Evolutionary conservation across 202 grass and related monocot genomes (phyloP), one percentile per base, ranked within the genome.

Genomic region (Panicum virgatum): DNA sequence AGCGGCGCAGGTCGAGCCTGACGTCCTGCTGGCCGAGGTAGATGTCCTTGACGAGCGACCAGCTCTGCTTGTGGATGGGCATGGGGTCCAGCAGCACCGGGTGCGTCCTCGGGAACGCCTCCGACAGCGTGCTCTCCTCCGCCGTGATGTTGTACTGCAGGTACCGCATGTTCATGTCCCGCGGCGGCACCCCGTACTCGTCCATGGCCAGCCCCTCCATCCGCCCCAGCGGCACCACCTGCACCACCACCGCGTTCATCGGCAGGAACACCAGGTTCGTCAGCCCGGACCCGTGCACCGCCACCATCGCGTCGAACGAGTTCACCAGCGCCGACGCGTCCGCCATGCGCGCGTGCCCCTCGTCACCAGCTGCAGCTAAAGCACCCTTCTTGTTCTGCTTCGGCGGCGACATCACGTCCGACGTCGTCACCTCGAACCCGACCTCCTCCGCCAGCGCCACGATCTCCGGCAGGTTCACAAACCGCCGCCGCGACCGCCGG

Each of bases 241-340:
- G 90, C 23, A 97, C 62, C 44, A 97, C 78, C 37, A 92, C 88
- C 2, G 89, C 92, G 62, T 90, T 90, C 78, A 80, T 86, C 30
- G 94, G 94, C 12, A 97, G 87, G 65, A 97, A 97, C 50, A 92
- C 36, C 61, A 87, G 69, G 77, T 97, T 92, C 1, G 92, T 97
- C 46, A 97, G 90, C 30, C 92, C 90, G 0, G 94, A 88, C 20
- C 94, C 94, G 66, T 97, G 94, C 78, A 97, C 94, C 19, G 87
- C 94, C 37, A 97, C 14, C 80, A 97, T 76, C 60, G 57, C 86
- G 72, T 97, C 94, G 67, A 77, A 91, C n/a, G 87, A 75, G 88
- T 97, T 97, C 39, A 94, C 89, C 44, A 86, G 64, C 67, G 40
- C 36, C 15, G 94, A 85, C 46, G 83, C 82, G 5, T 88, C 66